Base-by-base conservation (phyloP, 345 rosid species). In the Turritis glabra region DNA sequence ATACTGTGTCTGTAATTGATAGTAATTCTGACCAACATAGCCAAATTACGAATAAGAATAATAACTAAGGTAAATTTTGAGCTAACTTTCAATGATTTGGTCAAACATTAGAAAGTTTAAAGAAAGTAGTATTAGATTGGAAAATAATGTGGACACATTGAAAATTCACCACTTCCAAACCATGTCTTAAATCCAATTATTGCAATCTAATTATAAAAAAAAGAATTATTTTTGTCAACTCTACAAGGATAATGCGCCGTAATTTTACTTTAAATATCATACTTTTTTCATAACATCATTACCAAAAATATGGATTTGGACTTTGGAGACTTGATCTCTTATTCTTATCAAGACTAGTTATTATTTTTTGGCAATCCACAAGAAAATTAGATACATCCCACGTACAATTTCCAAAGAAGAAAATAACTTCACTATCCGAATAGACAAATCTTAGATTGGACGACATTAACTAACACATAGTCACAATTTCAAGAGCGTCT, bases 1-100 rank as follows among this genome's bases (percentile, higher is more conserved):
- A 18, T 2, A 8, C 15, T 13, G 71, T 51, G 41, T 37, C 14
- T 37, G 41, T 37, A 8, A 67, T 15, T 33, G 32, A 29, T 46
- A n/a, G n/a, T n/a, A 5, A 19, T 27, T 43, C 4, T 44, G n/a
- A 27, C 37, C 23, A 64, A 29, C 53, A 17, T 11, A 27, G 5
- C n/a, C 17, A 63, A 26, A 27, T 17, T 10, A 18, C 41, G 12
- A 35, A 22, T 50, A 30, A 6, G 6, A 8, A 26, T 4, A 68
- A 29, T 30, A 57, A 8, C 17, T 38, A 8, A 57, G 37, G 62
- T 21, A 15, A n/a, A 73, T 55, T 19, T 64, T 22, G 50, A 74
- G 22, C 68, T 43, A 75, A 41, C 54, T 67, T 67, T 75, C 74
- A 67, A 59, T 75, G 55, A 50, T 67, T 59, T 58, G 73, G 73